Base-by-base conservation (phyloP, 176 grass and related monocot genomes). In the Poa pratensis region DNA sequence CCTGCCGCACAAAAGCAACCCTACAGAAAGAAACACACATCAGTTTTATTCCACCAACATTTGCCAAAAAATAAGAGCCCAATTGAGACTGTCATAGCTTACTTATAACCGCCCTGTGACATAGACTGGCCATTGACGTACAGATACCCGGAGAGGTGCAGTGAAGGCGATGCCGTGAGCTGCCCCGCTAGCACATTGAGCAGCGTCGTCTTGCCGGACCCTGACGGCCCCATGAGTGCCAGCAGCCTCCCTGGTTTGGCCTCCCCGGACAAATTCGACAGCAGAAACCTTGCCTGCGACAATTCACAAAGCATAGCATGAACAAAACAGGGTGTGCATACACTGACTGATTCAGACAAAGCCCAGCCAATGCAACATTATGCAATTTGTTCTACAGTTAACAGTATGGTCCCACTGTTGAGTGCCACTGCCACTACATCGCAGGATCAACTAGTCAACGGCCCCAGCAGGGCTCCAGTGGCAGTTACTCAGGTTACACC, bases 101-200 rank as follows among this genome's bases (percentile, higher is more conserved):
- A 96, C 96, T 99, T 99, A 54, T 93, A 86, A 82, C 88, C 86
- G 3, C 75, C 64, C 75, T 70, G 76, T 5, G 90, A 90, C 49
- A 92, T 77, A 32, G 93, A 75, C 22, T 67, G 78, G 20, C 90
- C 88, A 20, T 99, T 96, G 39, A 99, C 57, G 39, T 90, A 83
- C 10, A 99, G 69, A 59, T 79, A 84, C 3, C 96, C 93, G 0
- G 93, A 94, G 57, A 99, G 93, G 84, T 82, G 89, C 86, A 99
- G 82, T 11, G 87, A 80, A 74, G 91, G 82, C 3, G 90, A 95
- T 17, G 88, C 89, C 1, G 88, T 20, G 67, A 98, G 89, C 86
- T 98, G 93, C 60, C 91, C 91, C 19, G 93, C 96, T 18, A 99
- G 87, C 63, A 99, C 91, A 82, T 96, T 96, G 83, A 98, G 93